Percentiles rank a stretch among this genome's conserved stretches.
These are phyloP conservation scores for Fraxinus excelsior DNA, from an alignment of 257 asterid species.

Conservation along the genomic window DNA sequence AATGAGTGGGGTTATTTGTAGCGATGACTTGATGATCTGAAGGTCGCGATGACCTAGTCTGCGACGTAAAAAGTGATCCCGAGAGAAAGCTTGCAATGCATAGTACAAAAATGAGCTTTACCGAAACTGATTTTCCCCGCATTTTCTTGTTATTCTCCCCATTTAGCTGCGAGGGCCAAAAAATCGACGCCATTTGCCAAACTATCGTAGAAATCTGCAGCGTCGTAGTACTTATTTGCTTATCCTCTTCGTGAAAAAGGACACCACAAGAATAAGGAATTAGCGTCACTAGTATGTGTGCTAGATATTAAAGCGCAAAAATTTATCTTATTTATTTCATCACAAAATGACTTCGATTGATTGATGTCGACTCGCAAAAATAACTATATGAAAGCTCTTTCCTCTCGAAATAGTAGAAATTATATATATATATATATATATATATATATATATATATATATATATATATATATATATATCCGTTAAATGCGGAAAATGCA, in stretches of 20 bases:
- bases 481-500: too few species aligned
- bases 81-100: slow-evolving; percentile 65
- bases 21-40: slow-evolving; percentile 12
- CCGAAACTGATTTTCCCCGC: slow-evolving; percentile 52
- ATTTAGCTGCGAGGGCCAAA: slow-evolving; percentile 24
- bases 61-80: slow-evolving; percentile 55
- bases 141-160: slow-evolving; percentile 36
- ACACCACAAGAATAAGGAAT: too few species aligned
- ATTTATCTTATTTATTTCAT: too few species aligned
- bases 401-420: not conserved
- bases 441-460: too few species aligned
- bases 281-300: too few species aligned
- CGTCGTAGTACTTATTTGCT: not conserved
- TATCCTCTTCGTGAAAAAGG: too few species aligned
- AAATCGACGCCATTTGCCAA: slow-evolving; percentile 26
- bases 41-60: slow-evolving; percentile 32
- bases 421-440: too few species aligned
- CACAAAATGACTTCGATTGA: too few species aligned
- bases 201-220: not conserved
- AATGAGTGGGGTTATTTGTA: not conserved
- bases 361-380: too few species aligned
- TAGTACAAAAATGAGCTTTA: slow-evolving; percentile 45
- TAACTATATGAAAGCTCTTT: not conserved
- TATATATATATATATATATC: too few species aligned
- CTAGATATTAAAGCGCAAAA: too few species aligned